Base-by-base conservation (phyloP, 2,329 filamentous ascomycete species). In the Elsinoe perseae region DNA sequence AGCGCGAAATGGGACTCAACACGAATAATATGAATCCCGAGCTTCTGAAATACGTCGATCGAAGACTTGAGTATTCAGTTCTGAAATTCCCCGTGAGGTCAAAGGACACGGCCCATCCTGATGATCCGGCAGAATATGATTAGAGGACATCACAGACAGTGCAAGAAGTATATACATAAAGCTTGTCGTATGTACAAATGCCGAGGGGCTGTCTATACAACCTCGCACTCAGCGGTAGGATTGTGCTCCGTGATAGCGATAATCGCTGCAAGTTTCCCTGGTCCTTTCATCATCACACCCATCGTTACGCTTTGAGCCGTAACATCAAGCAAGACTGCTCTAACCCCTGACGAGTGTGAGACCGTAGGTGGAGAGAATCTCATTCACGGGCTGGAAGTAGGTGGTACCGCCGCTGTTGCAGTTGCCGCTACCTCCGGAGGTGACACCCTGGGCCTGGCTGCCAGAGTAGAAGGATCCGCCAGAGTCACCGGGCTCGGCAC, bases 401-500 rank as follows among this genome's bases (percentile, higher is more conserved):
- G 48, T 52, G 5, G 48, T 52, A n/a, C 48, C 48, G 5, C 48
- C 48, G n/a, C 9, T 38, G 16, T 38, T 4, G 48, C 48, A 52
- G 48, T 52, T 38, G 10, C 48, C 48, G 30, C 30, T 38, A 23
- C 48, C 48, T 21, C 48, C 48, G n/a, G 48, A 52, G 18, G 48
- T 52, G 48, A 52, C 48, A 52, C 48, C 48, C 27, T 52, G 48
- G n/a, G 48, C 48, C 48, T 52, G 48, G 30, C 14, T 21, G 30
- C 48, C 48, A 12, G 48, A 36, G 48, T 52, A 52, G 30, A 52
- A 52, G n/a, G 48, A 38, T n/a, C 48, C 48, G 20, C 48, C 48
- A 52, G 48, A 52, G 48, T 52, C 48, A 52, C 48, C 48, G 16
- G 48, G 48, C 48, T 52, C 48, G 14, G 48, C 48, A 25, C 48